Evolutionary conservation across 2,329 filamentous ascomycete genomes (phyloP), one percentile per base, ranked within the genome.

Genomic region (Dothistroma septosporum): DNA sequence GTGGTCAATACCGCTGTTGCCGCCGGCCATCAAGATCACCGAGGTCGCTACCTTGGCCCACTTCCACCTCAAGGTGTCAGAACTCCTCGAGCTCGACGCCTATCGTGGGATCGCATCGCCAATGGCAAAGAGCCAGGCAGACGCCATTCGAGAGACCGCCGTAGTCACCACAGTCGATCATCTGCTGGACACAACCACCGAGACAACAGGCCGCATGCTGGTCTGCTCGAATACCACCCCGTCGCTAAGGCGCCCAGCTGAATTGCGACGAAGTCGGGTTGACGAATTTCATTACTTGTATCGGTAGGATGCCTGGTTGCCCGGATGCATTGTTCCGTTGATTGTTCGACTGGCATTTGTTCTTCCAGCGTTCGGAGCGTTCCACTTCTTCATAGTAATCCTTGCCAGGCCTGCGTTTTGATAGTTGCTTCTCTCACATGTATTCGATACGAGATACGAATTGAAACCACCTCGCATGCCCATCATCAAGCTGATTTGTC

Each of bases 1-100:
- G 65, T 66, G 9, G 55, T 64, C n/a, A 67, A 66, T 41, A 67
- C 65, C 19, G 65, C 65, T 8, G 60, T 64, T 4, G 64, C 61
- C 16, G 61, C 59, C 21, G 65, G 65, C 31, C 63, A 67, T 44
- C 60, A 63, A 55, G 65, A 67, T 41, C 63, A 67, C 57, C 60
- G 55, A 35, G 65, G 65, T 24, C 52, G 63, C 47, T 67, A 67
- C 55, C 41, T 57, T 33, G 65, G 65, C 4, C 60, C 62, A 6
- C 16, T 24, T 7, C 48, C 57, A 19, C 50, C 28, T 10, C 57
- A 44, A n/a, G 53, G 53, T 33, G 35, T 11, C 19, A 32, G 53
- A 32, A 33, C 24, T n/a, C 53, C 53, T 16, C 35, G 53, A 32
- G 35, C 53, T 16, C 35, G 53, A 37, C 37, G 53, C 12, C 37